Conservation (phyloP, 345 rosid species). For the Populus simonii region DNA sequence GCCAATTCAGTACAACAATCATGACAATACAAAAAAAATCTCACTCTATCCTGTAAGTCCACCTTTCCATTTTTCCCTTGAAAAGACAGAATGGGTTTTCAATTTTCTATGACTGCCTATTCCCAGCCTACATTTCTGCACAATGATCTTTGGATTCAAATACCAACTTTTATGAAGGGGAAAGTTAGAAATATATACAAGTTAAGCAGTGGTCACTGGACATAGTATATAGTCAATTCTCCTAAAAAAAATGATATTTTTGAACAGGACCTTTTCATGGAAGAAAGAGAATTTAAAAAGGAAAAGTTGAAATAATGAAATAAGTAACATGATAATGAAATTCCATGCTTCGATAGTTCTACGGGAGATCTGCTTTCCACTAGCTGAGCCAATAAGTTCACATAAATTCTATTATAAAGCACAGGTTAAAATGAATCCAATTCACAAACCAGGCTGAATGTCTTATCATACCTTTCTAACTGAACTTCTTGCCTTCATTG, state of each 20-base stretch:
- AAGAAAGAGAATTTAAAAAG: background rate
- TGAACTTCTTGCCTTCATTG: slow-evolving; percentile 52
- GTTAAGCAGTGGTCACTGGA: background rate
- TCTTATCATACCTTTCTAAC: slow-evolving; percentile 54
- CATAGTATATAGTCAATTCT: background rate
- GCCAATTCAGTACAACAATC: slow-evolving; percentile 6
- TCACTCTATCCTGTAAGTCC: background rate
- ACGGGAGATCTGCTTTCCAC: background rate
- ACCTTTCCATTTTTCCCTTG: background rate
- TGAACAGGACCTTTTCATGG: background rate
- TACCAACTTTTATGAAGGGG: background rate
- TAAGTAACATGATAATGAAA: background rate
- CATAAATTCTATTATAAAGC: background rate
- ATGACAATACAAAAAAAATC: slow-evolving; percentile 1
- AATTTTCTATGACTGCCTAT: background rate
- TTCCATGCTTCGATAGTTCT: background rate
- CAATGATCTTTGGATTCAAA: background rate
- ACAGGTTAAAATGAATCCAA: background rate
- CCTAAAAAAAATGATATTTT: background rate
- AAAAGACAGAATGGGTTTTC: too few species aligned
- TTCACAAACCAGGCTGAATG: background rate
- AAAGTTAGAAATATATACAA: background rate
- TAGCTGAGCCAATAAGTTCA: background rate
- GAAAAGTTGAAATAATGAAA: background rate
- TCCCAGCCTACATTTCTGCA: background rate